Base-by-base conservation (phyloP, 164 flowering plant species). In the Pachysandra terminalis region DNA sequence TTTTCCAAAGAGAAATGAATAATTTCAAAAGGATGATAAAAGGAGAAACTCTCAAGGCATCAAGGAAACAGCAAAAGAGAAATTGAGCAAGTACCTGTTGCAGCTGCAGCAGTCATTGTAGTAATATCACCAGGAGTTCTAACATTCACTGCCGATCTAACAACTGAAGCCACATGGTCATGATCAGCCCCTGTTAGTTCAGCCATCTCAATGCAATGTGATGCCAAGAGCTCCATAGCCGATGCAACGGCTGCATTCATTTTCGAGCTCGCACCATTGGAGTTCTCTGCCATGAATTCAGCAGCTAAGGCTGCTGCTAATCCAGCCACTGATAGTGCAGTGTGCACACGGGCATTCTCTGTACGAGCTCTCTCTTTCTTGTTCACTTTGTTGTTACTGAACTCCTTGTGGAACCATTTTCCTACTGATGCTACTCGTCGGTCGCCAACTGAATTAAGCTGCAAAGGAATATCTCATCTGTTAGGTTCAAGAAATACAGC, bases 71-170 rank as follows among this genome's bases (percentile, higher is more conserved):
- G 19, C 35, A 28, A 59, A 25, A 17, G 13, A 5, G 27, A 32
- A 32, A 3, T 63, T 14, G 37, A 53, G 56, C 9, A 7, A 45
- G 9, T 84, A 94, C 98, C 98, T 66, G 99, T 95, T 60, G 99
- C 99, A 57, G 99, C 97, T 23, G 96, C 92, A 59, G 98, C 97
- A 9, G 96, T 95, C 21, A 95, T 88, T 62, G 96, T 95, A 76
- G 86, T 77, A 2, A 94, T 85, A 79, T 94, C 92, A 45, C 97
- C 88, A 0, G 96, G 79, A 60, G 81, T 85, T 28, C 77, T 84
- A 68, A 94, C 79, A 62, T 86, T 90, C 13, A 89, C 84, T 3
- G 96, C 93, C 24, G 97, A 91, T 71, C 84, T 76, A 15, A 94
- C 89, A 23, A 77, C 83, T 2, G 88, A 77, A 21, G 88, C 85